Conservation (phyloP, 2,329 filamentous ascomycete species). For the Epichloe gansuensis region DNA sequence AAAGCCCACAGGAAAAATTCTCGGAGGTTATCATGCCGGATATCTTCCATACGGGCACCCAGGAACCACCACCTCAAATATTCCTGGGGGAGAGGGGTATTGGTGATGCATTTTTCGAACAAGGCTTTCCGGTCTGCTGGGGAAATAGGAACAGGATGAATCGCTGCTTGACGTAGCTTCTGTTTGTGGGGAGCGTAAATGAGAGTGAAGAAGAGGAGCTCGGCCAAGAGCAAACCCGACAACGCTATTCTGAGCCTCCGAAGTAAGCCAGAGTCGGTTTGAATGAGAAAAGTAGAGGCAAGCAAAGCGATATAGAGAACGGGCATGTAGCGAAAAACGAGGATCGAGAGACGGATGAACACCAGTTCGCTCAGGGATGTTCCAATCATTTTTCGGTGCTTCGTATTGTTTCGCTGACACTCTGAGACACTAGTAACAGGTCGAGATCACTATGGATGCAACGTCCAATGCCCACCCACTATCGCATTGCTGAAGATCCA, state of each 20-base stretch:
- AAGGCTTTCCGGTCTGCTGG: constrained; percentile 37
- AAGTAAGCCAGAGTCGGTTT: neutral
- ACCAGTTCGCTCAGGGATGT: constrained; percentile 26
- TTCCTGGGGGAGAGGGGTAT: constrained; percentile 38
- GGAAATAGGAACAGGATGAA: constrained; percentile 28
- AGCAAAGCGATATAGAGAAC: constrained; percentile 24
- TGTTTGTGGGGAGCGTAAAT: constrained; percentile 30
- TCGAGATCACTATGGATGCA: neutral
- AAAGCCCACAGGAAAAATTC: constrained; percentile 59
- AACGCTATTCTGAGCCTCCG: constrained; percentile 10
- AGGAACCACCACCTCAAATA: constrained; percentile 56
- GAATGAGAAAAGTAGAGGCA: constrained; percentile 10
- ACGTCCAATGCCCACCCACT: neutral
- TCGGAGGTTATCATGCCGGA: constrained; percentile 53
- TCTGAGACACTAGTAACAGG: neutral
- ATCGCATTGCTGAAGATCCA: too few species aligned
- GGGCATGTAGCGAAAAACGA: constrained; percentile 30
- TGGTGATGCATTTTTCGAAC: constrained; percentile 42
- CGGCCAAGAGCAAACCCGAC: constrained; percentile 22
- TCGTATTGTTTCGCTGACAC: neutral
- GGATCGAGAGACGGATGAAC: constrained; percentile 32
- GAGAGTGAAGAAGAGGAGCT: constrained; percentile 28
- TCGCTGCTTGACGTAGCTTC: constrained; percentile 25
- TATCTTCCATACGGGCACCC: constrained; percentile 41
- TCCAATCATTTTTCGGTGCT: constrained; percentile 21